Evolutionary conservation across 2,329 filamentous ascomycete genomes (phyloP), one percentile per base, ranked within the genome.

Genomic region (Fusarium sulawesiense): DNA sequence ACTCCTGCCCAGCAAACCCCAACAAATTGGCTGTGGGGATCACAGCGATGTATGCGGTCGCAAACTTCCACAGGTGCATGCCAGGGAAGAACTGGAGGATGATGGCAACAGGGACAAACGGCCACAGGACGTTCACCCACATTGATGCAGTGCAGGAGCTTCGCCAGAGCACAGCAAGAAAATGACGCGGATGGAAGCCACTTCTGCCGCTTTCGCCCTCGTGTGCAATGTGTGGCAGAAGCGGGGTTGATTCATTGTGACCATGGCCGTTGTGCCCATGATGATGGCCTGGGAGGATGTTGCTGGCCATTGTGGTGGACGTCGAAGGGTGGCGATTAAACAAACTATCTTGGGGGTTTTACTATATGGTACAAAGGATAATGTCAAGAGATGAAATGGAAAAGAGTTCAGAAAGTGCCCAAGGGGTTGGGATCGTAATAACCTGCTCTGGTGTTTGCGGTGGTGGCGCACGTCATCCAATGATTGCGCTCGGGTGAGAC

Each of bases 1-100:
- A 81, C 73, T 92, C 89, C 64, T 89, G 80, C 2, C 78, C 85
- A 3, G 80, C 66, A 10, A 81, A 86, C 5, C 84, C 84, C 6
- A 86, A 75, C 9, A 85, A 75, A 57, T 86, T 86, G 42, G 84
- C 84, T 11, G 82, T 78, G 0, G 84, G 84, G 3, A 86, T 77
- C 73, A 86, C 85, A 30, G 83, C 84, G 30, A 86, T 76, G 57
- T 85, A 86, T 7, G 80, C 79, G 0, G 80, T 78, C 49, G 80
- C 80, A 70, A 86, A 86, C 68, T 84, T 83, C 78, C 79, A 82
- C 1, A 84, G 72, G 27, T 80, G 77, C 37, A 78, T 55, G 0
- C 78, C 75, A 2, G 75, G 73, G 46, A 78, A 66, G 71, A 78
- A 76, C 18, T 83, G 78, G 14, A 85, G 73, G 20, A 81, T 77